Base-by-base conservation (phyloP, 1,284 basidiomycete genomes). In the Cryptococcus wingfieldii region DNA sequence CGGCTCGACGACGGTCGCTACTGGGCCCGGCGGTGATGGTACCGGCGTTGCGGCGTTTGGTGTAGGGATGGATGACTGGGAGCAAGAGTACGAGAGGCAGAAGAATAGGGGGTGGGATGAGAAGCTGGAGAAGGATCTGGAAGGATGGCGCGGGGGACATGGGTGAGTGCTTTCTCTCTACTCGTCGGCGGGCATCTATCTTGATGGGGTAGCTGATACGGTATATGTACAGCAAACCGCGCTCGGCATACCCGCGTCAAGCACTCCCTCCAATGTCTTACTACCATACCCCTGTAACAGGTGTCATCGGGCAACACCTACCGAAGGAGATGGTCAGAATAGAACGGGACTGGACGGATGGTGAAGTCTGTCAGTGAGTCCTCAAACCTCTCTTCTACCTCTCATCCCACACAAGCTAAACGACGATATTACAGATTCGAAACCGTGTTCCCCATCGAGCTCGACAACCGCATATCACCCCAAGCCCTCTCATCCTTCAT, bases 311-410 rank as follows among this genome's bases (percentile, higher is more conserved):
- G 0, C 53, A 57, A 31, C 69, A 77, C 55, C 62, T 74, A 28
- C 76, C 76, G 1, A 76, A 75, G 55, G 76, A 77, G 64, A 68
- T 77, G 18, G 61, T 80, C 4, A 58, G 79, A 47, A 63, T 80
- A 4, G 79, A 80, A 57, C 63, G 79, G 38, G 79, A 80, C 59
- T 80, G 79, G 71, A 61, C 58, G 9, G 71, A 65, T 13, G 79
- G 78, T 9, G 75, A 78, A 39, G 64, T 74, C 2, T 75, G 71
- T 52, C 79, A 79, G 69, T 77, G 58, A 56, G 74, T 65, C 2
- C 23, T 23, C 23, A 23, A 23, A 23, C 23, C 23, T 23, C 23
- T 23, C 23, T 14, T 52, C n/a, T 9, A 23, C 23, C 23, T 25
- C 16, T 19, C 28, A 5, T 50, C 6, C 43, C 38, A 23, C 23